Evolutionary conservation across 495 filamentous ascomycete species (phyloP), one percentile per base, ranked within the genome.

Genomic region (Chlorociboria aeruginascens): DNA sequence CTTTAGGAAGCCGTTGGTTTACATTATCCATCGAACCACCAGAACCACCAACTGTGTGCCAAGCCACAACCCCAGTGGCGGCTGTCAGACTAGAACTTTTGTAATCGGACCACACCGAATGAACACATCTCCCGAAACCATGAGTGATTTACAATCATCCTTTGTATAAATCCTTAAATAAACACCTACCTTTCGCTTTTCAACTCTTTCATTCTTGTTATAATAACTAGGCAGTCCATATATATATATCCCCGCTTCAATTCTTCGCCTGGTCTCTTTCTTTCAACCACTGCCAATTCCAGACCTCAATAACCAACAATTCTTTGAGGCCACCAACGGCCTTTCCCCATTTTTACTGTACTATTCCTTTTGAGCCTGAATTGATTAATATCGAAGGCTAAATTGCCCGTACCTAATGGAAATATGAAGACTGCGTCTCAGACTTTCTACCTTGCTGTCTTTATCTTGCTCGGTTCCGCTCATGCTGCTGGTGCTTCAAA

Each of bases 361-460:
- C 38, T 41, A 14, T 31, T 17, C 13, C 32, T 45, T 12, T 34
- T 8, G 20, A 25, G 20, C 20, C 20, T 25, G 20, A 25, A 25
- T 12, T 16, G n/a, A 13, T 30, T 14, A 20, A 32, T 14, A 17
- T 13, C 38, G 46, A 13, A 11, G 33, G 33, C 33, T 40, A 40
- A 40, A 40, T 40, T 40, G 3, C 3, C 33, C 13, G 6, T 6
- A 11, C 33, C 33, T 36, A 14, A 11, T 35, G 20, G 16, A 14
- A 52, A 69, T 40, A 89, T 87, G 83, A 81, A 73, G 56, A 69
- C 81, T 46, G 76, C 80, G 37, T 72, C 76, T 44, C 76, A 74
- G 56, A 66, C 79, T 16, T 88, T 89, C 63, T 89, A 81, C 64
- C 67, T 89, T 54, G 83, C 85, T 42, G 66, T 87, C 37, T 89